Base-by-base conservation (phyloP, 495 filamentous ascomycete genomes). In the Chaetomium fimeti region DNA sequence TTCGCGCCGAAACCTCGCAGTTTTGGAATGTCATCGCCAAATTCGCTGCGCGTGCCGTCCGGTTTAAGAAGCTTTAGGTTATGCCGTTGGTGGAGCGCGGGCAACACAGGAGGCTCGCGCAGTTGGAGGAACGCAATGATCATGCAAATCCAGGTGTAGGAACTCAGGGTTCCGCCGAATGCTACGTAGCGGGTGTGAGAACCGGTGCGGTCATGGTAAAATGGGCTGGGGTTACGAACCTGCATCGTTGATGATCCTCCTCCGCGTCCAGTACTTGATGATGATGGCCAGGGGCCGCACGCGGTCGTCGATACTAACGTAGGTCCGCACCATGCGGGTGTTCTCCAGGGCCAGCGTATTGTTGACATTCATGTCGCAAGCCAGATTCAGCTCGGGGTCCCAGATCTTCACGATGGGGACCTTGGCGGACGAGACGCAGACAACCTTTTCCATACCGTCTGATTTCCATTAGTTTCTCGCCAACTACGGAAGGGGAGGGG, bases 111-210 rank as follows among this genome's bases (percentile, higher is more conserved):
- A 49, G 93, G 92, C 64, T 91, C 82, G 69, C 94, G 86, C 36
- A 90, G 89, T 76, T 98, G 94, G 38, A 98, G 83, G 74, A 98
- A 98, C 65, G 92, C 94, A 69, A 98, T 88, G 66, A 98, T 96
- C 85, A 98, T 86, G 79, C 94, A 98, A 74, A 97, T 97, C 94
- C 94, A 98, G n/a, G 94, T 96, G 71, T 98, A 98, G 12, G 95
- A 98, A 75, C 94, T 97, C 27, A 98, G 79, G 8, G 94, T 98
- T 49, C 92, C 95, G 61, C 95, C 94, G 69, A 93, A 87, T 43
- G 89, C 93, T 96, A 69, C 40, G 55, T 38, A 13, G 57, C 38
- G 52, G 43, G 22, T 72, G 70, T 55, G 29, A 62, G 51, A 40
- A 54, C 2, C 2, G n/a, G 2, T 7, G 28, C 20, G 5, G 27